Conservation (phyloP, 352 stramenopile genomes). For the Phytophthora aleatoria region DNA sequence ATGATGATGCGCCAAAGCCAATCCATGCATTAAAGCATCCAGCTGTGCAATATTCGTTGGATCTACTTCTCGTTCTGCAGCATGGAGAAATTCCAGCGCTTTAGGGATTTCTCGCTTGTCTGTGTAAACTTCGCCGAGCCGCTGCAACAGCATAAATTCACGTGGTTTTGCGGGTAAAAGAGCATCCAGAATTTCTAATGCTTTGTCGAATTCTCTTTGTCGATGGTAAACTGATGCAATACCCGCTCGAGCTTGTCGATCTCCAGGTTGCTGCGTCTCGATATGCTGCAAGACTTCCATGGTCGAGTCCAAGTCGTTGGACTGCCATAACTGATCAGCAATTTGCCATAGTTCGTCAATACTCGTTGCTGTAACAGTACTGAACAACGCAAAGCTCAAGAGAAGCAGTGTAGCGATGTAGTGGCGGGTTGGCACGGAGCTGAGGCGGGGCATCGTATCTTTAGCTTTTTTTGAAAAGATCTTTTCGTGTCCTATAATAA, state of each 20-base stretch:
- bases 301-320: slow-evolving; percentile 31
- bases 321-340: slow-evolving; percentile 31
- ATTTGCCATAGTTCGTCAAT: slow-evolving; percentile 36
- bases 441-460: slow-evolving; percentile 2
- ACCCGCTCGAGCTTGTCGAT: slow-evolving; percentile 27
- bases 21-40: slow-evolving; percentile 23
- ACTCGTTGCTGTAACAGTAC: not conserved
- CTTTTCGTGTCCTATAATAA: slow-evolving; percentile 21
- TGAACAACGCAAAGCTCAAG: slow-evolving; percentile 5
- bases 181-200: slow-evolving; percentile 26
- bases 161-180: slow-evolving; percentile 20
- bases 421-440: slow-evolving; percentile 5
- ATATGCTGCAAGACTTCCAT: slow-evolving; percentile 37
- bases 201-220: slow-evolving; percentile 32
- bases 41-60: not conserved
- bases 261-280: slow-evolving; percentile 24
- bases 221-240: slow-evolving; percentile 39
- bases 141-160: slow-evolving; percentile 26
- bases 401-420: slow-evolving; percentile 7
- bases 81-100: slow-evolving; percentile 26
- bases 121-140: slow-evolving; percentile 42
- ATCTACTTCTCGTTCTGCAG: slow-evolving; percentile 19
- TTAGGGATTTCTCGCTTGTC: slow-evolving; percentile 28
- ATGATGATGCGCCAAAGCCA: slow-evolving; percentile 51
- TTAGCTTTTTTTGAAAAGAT: slow-evolving; percentile 17